These are phyloP conservation scores for Agaricus sinodeliciosus DNA, from an alignment of 768 basidiomycete genomes.

Conservation along the genomic window DNA sequence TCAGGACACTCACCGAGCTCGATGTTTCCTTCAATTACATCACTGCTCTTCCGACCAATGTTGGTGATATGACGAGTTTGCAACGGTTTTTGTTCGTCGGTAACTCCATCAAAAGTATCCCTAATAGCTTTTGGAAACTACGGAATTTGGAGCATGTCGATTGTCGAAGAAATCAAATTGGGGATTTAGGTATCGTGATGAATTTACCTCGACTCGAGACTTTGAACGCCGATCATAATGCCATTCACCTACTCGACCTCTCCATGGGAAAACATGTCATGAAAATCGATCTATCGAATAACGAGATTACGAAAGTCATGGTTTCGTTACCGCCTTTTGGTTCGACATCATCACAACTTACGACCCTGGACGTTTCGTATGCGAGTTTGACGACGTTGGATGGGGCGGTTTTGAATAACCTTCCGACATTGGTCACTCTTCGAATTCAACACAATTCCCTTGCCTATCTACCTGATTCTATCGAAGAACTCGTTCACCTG, in stretches of 20 bases:
- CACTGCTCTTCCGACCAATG: constrained; percentile 69
- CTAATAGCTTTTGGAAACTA: constrained; percentile 50
- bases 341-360: constrained; percentile 35
- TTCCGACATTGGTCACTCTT: constrained; percentile 64
- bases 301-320: constrained; percentile 80
- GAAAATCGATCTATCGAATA: constrained; percentile 72
- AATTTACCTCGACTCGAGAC: constrained; percentile 61
- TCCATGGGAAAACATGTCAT: constrained; percentile 61
- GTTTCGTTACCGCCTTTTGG: constrained; percentile 45
- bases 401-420: constrained; percentile 62
- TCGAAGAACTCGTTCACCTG: constrained; percentile 70
- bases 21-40: constrained; percentile 95
- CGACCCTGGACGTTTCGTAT: constrained; percentile 13
- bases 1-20: constrained; percentile 72
- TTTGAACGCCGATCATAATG: constrained; percentile 79
- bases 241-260: constrained; percentile 73
- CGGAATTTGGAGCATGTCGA: constrained; percentile 65
- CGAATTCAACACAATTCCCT: constrained; percentile 85
- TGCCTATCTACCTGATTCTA: constrained; percentile 72
- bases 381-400: constrained; percentile 60
- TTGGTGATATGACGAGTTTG: constrained; percentile 63
- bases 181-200: constrained; percentile 64
- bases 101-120: constrained; percentile 73
- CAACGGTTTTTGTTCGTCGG: constrained; percentile 78
- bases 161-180: constrained; percentile 79